Evolutionary conservation across 805 yeast genomes (phyloP).

Genomic region (Yamadazyma olivae): DNA sequence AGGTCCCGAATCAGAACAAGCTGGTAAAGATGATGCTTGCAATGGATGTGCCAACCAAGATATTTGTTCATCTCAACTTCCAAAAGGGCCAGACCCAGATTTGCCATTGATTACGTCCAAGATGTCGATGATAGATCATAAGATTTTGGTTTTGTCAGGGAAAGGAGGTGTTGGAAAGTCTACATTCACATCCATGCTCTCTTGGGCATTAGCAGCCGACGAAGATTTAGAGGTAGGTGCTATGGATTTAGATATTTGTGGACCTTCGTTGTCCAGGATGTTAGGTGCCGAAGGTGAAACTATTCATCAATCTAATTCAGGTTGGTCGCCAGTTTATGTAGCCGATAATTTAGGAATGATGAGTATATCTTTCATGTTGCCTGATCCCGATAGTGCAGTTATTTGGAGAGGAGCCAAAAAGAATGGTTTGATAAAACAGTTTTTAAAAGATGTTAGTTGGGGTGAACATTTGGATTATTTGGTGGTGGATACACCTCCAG

Average conservation of each 20-base stretch:
- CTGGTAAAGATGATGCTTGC: constrained; percentile 95
- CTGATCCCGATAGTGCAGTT: constrained; percentile 87
- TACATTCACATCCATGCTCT: constrained; percentile 91
- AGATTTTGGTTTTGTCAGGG: constrained; percentile 73
- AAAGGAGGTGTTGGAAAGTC: constrained; percentile 98
- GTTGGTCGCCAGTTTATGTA: constrained; percentile 96
- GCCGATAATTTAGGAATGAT: constrained; percentile 93
- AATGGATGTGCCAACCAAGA: constrained; percentile 91
- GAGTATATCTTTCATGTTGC: constrained; percentile 94
- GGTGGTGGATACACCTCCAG: constrained; percentile 96
- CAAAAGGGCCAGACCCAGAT: constrained; percentile 96
- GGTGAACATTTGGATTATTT: constrained; percentile 76
- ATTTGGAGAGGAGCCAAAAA: constrained; percentile 99
- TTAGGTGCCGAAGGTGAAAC: constrained; percentile 85
- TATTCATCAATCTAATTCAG: constrained; percentile 84
- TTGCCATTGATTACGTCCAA: constrained; percentile 70
- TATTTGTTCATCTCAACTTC: constrained; percentile 78
- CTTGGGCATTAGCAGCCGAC: constrained; percentile 90
- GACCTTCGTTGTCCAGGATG: constrained; percentile 95
- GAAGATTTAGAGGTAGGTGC: constrained; percentile 86
- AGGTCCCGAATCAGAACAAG: constrained; percentile 91
- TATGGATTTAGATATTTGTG: constrained; percentile 96
- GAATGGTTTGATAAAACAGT: constrained; percentile 88
- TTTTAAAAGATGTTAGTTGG: constrained; percentile 94
- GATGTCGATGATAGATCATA: constrained; percentile 66